Base-by-base conservation (phyloP, 2,329 filamentous ascomycete genomes). In the Epichloe gansuensis region DNA sequence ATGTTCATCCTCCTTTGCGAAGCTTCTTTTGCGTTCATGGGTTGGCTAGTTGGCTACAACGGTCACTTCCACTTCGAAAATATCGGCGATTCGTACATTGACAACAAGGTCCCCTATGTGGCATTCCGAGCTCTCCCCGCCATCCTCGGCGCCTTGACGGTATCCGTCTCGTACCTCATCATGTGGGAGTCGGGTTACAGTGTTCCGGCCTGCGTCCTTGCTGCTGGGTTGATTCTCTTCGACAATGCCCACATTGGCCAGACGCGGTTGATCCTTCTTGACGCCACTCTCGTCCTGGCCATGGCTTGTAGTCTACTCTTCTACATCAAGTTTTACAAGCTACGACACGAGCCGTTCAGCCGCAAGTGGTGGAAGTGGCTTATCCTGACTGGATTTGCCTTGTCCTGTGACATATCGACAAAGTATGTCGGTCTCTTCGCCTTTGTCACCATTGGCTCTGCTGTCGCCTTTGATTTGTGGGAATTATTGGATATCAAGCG, bases 341-440 rank as follows among this genome's bases (percentile, higher is more conserved):
- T 91, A 60, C 82, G 93, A 61, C 91, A 97, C 62, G 78, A 83
- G 58, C 79, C 93, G 3, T 98, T 98, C 68, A 82, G 86, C 55
- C 82, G 90, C 56, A 97, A 98, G 73, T 98, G 93, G 93, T 98
- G 93, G 93, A 98, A 98, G 72, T 98, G 93, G 93, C 80, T 98
- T 55, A 82, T 98, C 57, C 72, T 97, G 62, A 98, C 93, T 7
- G 93, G 93, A 55, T 91, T 98, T 67, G 85, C 85, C 55, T 79
- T 98, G 66, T 96, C 91, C 66, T 97, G 91, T 67, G 93, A 96
- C 66, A 97, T 98, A 63, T 97, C 93, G 52, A 95, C 88, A 68
- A 98, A 98, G 75, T 98, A 98, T 61, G 91, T 98, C 54, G 93
- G 93, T 62, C 77, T 88, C 41, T 98, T 98, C 70, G 94, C 91